Conservation (phyloP, 1,284 basidiomycete species). For the Malassezia furfur region DNA sequence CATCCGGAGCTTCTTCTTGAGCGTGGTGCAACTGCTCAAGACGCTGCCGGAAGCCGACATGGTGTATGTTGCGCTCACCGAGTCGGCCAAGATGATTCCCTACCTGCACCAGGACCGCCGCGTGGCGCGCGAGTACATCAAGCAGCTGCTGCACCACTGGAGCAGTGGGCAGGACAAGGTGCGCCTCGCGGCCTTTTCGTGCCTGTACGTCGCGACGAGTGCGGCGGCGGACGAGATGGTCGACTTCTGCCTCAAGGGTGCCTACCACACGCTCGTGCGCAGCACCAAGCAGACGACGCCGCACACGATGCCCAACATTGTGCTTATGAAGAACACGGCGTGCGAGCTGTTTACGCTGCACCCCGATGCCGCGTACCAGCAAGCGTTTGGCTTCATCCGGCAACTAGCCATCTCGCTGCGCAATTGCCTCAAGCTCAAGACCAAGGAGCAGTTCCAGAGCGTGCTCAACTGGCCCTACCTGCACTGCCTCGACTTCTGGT, state of each 20-base stretch:
- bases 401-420: conserved; percentile 88
- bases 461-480: conserved; percentile 85
- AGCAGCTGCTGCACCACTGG: conserved; percentile 52
- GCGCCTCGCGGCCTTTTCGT: conserved; percentile 77
- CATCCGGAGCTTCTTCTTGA: conserved; percentile 58
- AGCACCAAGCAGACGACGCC: conserved; percentile 71
- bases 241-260: conserved; percentile 78
- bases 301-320: conserved; percentile 84
- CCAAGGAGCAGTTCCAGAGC: conserved; percentile 39
- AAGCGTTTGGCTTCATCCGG: conserved; percentile 91
- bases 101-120: conserved; percentile 36
- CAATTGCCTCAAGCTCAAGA: conserved; percentile 78
- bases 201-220: conserved; percentile 63
- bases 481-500: conserved; percentile 95
- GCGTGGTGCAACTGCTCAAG: conserved; percentile 35
- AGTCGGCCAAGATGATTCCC: conserved; percentile 44
- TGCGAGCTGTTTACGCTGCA: conserved; percentile 75
- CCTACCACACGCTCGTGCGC: conserved; percentile 73
- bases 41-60: conserved; percentile 45
- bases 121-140: conserved; percentile 37
- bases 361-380: conserved; percentile 67
- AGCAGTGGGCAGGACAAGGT: conserved; percentile 69
- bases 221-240: conserved; percentile 70
- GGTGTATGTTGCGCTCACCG: conserved; percentile 54
- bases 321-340: conserved; percentile 95